Base-by-base conservation (phyloP, 2,329 filamentous ascomycete genomes). In the Pseudomassariella vexata region DNA sequence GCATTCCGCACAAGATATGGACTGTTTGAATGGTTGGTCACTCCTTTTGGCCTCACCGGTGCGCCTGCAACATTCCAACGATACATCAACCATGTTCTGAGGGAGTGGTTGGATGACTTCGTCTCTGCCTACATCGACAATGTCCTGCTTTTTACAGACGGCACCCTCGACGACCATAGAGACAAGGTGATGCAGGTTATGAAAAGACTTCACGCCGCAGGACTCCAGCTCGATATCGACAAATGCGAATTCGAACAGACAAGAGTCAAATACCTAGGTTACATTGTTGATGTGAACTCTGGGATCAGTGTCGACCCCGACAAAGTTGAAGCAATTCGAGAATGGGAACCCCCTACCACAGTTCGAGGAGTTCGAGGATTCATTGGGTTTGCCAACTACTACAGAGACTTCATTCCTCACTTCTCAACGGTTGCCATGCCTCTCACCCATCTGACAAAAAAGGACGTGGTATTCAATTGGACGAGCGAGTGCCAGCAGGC, bases 361-460 rank as follows among this genome's bases (percentile, higher is more conserved):
- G 32, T 49, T 3, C 39, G 40, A 17, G 41, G 37, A 14, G 43
- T 48, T 3, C 40, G 45, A 35, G 30, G 24, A 2, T 57, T 58
- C 35, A 12, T 59, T n/a, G 47, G 52, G 8, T 56, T 59, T 28
- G 39, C 35, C 3, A 57, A 59, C 26, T 58, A 53, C 35, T 57
- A 59, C 34, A 36, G 49, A 7, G 17, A 36, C 6, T 57, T 58
- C 29, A 50, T 58, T n/a, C 16, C 42, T 5, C 22, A 40, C 4
- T 55, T 30, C 21, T 18, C 20, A 4, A n/a, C 5, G 9, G 39
- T 53, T 6, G 35, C 32, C 2, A 29, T 18, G 19, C 43, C 42
- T 3, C 24, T 54, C 3, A 36, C 24, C 9, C 11, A 29, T 2
- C 32, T 49, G 1, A 47, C 30, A 6, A 37, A 35, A 20, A 46